Evolutionary conservation across 2,329 filamentous ascomycete genomes (phyloP).

Genomic region (Diaporthe citrichinensis): DNA sequence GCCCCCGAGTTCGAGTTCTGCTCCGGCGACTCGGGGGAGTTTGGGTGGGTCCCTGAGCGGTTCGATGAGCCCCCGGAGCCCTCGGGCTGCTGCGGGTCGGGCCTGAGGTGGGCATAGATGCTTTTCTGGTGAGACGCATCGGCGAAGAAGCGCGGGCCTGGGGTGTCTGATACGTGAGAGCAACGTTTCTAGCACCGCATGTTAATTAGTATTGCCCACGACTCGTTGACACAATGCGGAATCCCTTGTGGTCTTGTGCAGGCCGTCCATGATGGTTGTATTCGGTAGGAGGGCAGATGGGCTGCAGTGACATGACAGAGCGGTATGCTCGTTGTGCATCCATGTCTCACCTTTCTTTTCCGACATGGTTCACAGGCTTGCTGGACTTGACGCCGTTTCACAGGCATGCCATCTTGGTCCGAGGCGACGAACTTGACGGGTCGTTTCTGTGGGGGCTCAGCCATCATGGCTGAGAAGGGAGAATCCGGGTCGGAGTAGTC

Average conservation of each 20-base stretch:
- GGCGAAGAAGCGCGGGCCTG: constrained; percentile 11
- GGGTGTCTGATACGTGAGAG: constrained; percentile 47
- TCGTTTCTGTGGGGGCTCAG: constrained; percentile 33
- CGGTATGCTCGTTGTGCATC: background rate
- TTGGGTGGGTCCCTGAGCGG: constrained; percentile 43
- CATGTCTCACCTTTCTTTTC: constrained; percentile 62
- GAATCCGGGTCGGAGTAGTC: constrained; percentile 22
- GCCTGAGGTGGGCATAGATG: constrained; percentile 3
- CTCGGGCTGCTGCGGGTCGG: constrained; percentile 18
- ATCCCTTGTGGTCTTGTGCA: background rate
- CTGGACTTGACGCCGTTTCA: constrained; percentile 72
- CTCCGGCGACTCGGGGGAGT: constrained; percentile 43
- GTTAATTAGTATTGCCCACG: background rate
- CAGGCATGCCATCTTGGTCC: constrained; percentile 66
- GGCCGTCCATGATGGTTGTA: constrained; percentile 39
- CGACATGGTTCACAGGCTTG: constrained; percentile 71
- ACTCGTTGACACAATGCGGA: background rate
- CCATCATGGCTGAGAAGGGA: constrained; percentile 31
- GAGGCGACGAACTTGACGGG: constrained; percentile 70
- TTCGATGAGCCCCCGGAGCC: constrained; percentile 36
- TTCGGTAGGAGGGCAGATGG: background rate
- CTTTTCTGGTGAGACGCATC: constrained; percentile 12
- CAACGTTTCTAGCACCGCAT: constrained; percentile 42
- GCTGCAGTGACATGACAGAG: background rate
- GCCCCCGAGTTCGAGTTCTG: constrained; percentile 40